These are phyloP conservation scores for Macadamia tetraphylla DNA, from an alignment of 164 flowering plant species.

Conservation along the genomic window DNA sequence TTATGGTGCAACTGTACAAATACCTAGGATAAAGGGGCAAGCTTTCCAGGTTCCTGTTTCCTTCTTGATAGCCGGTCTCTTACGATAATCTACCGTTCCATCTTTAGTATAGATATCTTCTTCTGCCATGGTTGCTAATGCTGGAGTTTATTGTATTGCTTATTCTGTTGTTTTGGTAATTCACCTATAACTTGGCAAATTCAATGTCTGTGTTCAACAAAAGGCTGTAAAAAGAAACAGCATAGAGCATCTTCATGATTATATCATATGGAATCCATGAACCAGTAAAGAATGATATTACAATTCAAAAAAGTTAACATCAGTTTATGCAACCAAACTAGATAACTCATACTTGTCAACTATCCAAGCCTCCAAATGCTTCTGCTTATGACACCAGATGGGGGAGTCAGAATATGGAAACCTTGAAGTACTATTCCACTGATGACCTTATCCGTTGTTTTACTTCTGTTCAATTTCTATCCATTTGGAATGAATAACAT, in stretches of 20 bases:
- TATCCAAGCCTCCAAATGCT: neutral
- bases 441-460: too few species aligned
- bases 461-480: too few species aligned
- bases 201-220: neutral
- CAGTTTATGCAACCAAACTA: too few species aligned
- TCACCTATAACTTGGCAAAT: neutral
- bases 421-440: too few species aligned
- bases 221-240: neutral
- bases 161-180: neutral
- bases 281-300: too few species aligned
- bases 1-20: neutral
- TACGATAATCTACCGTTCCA: constrained; percentile 25
- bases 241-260: too few species aligned
- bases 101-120: constrained; percentile 32
- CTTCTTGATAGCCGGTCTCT: constrained; percentile 26
- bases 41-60: constrained; percentile 35
- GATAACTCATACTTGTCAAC: too few species aligned
- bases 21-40: constrained; percentile 13
- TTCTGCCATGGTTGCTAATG: constrained; percentile 18
- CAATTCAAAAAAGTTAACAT: too few species aligned
- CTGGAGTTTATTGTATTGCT: neutral
- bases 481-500: too few species aligned
- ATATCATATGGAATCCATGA: too few species aligned
- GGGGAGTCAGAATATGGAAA: too few species aligned
- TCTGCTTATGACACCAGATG: neutral